Conservation (phyloP, 176 grass and related monocot genomes). For the Musa schizocarpa region DNA sequence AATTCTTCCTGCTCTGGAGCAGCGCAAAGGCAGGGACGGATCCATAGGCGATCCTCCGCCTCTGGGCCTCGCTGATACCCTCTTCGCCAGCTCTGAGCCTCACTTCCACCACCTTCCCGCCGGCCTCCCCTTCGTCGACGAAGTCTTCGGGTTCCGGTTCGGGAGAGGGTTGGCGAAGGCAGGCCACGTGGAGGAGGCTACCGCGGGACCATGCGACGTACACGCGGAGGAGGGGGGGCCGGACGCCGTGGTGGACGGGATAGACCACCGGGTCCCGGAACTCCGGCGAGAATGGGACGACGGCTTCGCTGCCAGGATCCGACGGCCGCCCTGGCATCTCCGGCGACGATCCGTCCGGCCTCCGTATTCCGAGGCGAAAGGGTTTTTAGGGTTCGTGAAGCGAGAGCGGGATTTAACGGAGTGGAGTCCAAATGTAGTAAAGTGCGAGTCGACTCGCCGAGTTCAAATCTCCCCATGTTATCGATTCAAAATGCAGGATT, state of each 20-base stretch:
- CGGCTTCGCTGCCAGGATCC: conserved; percentile 33
- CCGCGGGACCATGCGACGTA: conserved; percentile 79
- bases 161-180: conserved; percentile 31
- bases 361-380: neutral
- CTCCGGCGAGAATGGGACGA: conserved; percentile 58
- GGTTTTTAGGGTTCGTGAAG: neutral
- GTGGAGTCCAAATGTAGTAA: too few relatives aligned
- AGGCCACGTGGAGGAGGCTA: conserved; percentile 76
- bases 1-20: conserved; percentile 71
- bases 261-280: conserved; percentile 32
- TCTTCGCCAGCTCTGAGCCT: conserved; percentile 44
- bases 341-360: neutral
- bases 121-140: conserved; percentile 24
- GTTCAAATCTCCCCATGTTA: neutral
- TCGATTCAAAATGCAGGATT: neutral
- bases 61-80: conserved; percentile 50
- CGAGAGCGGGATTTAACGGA: neutral
- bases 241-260: conserved; percentile 52
- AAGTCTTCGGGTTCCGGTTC: conserved; percentile 13
- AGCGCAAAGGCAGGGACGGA: conserved; percentile 60
- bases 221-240: conserved; percentile 57
- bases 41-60: conserved; percentile 77
- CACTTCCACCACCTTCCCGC: conserved; percentile 71
- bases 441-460: neutral
- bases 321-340: conserved; percentile 66